Conservation (phyloP, 2,329 filamentous ascomycete species). For the Diaporthe citrichinensis region DNA sequence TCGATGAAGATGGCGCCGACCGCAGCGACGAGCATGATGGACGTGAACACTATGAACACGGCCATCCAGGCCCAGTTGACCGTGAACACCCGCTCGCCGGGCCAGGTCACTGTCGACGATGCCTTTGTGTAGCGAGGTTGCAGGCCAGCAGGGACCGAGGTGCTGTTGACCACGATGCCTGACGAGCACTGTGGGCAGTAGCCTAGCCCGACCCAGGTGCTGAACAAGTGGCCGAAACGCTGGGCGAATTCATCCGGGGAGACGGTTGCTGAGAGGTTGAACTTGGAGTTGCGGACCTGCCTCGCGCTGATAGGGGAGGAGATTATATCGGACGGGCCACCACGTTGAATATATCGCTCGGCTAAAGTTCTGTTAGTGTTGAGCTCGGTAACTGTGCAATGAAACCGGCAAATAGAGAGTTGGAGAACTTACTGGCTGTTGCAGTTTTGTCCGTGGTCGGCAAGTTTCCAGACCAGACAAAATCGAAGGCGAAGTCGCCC, state of each 20-base stretch:
- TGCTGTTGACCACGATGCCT: conserved; percentile 7
- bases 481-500: conserved; percentile 29
- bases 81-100: conserved; percentile 23
- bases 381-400: background rate
- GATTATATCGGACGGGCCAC: background rate
- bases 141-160: conserved; percentile 18
- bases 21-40: conserved; percentile 33
- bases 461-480: conserved; percentile 32
- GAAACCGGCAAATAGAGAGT: background rate
- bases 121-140: conserved; percentile 17
- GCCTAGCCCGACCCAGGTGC: conserved; percentile 40
- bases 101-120: conserved; percentile 2
- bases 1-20: conserved; percentile 36
- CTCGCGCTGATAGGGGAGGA: background rate
- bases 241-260: conserved; percentile 23
- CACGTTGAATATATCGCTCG: conserved; percentile 30
- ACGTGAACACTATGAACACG: conserved; percentile 33
- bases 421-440: conserved; percentile 27
- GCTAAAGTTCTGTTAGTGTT: conserved; percentile 19
- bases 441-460: background rate
- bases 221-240: conserved; percentile 41
- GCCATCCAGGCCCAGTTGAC: conserved; percentile 35
- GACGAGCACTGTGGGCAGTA: conserved; percentile 41
- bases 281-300: background rate
- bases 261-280: conserved; percentile 33